A percentile compares a stretch with the other conserved stretches of the same genome.
These are phyloP conservation scores for Colletotrichum cuscutae DNA, from an alignment of 2,329 filamentous ascomycete genomes.

Conservation along the genomic window DNA sequence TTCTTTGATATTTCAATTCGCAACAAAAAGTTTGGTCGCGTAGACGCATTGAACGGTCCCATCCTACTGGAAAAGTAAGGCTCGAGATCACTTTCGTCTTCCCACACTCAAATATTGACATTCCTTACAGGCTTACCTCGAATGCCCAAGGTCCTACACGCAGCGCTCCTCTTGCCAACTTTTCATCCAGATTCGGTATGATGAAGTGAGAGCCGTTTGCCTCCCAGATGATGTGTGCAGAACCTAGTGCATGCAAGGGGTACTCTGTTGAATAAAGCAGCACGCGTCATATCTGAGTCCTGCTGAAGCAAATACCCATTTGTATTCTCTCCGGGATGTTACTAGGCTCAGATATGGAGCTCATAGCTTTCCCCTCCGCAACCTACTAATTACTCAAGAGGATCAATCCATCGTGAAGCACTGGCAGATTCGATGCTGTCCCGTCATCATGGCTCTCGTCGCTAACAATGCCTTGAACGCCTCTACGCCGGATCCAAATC, in stretches of 20 bases:
- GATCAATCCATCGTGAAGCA: neutral
- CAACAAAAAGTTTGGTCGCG: conserved; percentile 93
- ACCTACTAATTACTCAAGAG: neutral
- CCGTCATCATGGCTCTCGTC: conserved; percentile 9
- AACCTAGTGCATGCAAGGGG: neutral
- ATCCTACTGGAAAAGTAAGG: conserved; percentile 89
- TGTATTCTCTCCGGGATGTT: conserved; percentile 11
- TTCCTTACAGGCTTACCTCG: conserved; percentile 67
- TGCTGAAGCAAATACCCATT: neutral
- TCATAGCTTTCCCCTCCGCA: neutral
- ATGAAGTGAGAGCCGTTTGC: conserved; percentile 50
- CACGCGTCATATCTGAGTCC: neutral
- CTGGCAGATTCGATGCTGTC: conserved; percentile 2
- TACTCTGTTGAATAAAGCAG: neutral
- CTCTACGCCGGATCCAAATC: conserved; percentile 25
- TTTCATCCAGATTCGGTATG: conserved; percentile 81
- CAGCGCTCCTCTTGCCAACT: conserved; percentile 73
- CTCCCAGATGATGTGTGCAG: neutral
- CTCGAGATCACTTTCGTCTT: neutral
- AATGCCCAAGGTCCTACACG: conserved; percentile 68
- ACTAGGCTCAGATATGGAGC: neutral
- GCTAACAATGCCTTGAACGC: conserved; percentile 19
- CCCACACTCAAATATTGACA: conserved; percentile 38
- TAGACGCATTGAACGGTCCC: conserved; percentile 91
- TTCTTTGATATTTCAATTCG: conserved; percentile 92